Conservation (phyloP, 441 rosid species). For the Pelargonium cotyledonis region DNA sequence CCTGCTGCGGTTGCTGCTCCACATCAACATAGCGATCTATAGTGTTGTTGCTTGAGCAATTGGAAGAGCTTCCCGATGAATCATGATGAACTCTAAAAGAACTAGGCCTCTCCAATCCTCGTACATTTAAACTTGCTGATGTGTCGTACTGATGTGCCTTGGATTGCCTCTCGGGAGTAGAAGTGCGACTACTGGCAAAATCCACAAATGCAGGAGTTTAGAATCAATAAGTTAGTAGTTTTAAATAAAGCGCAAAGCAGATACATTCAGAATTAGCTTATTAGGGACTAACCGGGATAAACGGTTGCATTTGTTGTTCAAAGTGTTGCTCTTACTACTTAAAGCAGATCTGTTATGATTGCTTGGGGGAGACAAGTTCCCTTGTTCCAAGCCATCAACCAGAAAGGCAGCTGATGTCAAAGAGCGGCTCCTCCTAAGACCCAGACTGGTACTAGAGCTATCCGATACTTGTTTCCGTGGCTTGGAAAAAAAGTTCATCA, state of each 20-base stretch:
- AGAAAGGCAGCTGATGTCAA: conserved; percentile 63
- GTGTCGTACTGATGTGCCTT: conserved; percentile 44
- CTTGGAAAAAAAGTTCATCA: conserved; percentile 37
- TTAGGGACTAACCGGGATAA: conserved; percentile 45
- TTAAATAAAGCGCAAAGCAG: neutral
- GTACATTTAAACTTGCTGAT: conserved; percentile 25
- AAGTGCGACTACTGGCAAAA: conserved; percentile 30
- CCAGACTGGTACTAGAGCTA: conserved; percentile 31
- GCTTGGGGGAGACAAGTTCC: conserved; percentile 26
- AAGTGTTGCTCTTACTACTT: conserved; percentile 24
- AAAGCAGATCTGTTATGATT: conserved; percentile 41
- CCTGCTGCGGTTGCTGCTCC: conserved; percentile 57
- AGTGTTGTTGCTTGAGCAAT: conserved; percentile 46
- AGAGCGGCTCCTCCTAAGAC: conserved; percentile 81
- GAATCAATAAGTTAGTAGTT: neutral
- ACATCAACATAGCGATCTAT: conserved; percentile 91
- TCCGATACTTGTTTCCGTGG: conserved; percentile 46
- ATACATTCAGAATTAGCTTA: neutral
- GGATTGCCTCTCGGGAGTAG: conserved; percentile 47
- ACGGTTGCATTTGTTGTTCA: conserved; percentile 34
- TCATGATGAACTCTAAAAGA: conserved; percentile 38
- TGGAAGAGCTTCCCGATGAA: conserved; percentile 64
- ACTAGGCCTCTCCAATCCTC: conserved; percentile 33
- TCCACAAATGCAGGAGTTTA: conserved; percentile 20
- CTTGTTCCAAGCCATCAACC: conserved; percentile 41